phyloP scores from a whole-genome alignment of 768 basidiomycete species.

The Mycena amicta region DNA sequence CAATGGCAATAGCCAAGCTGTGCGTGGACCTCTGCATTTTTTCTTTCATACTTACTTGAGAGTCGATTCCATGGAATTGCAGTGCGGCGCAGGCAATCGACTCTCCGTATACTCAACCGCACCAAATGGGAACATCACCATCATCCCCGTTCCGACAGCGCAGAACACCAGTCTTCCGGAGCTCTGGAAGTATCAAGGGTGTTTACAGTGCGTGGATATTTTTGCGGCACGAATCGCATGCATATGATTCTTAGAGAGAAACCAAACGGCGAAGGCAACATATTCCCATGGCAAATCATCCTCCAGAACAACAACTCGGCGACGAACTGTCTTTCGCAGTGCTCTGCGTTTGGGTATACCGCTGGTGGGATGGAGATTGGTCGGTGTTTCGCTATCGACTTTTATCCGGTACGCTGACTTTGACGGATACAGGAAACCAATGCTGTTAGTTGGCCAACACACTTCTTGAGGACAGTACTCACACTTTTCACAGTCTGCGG shows the following conservation, averaged over 20 bases:
- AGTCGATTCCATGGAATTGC: slow-evolving; percentile 36
- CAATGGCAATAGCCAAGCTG: slow-evolving; percentile 11
- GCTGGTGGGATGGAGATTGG: slow-evolving; percentile 61
- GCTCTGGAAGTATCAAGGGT: slow-evolving; percentile 66
- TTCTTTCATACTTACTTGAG: slow-evolving; percentile 36
- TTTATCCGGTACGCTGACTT: not conserved
- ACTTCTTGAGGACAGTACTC: not conserved
- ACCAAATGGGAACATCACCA: slow-evolving; percentile 42
- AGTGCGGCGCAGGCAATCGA: slow-evolving; percentile 73
- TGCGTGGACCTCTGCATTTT: too few species aligned
- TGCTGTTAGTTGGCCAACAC: slow-evolving; percentile 57
- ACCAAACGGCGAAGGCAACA: not conserved
- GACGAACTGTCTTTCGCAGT: slow-evolving; percentile 65
- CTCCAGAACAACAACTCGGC: slow-evolving; percentile 21
- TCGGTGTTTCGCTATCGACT: not conserved
- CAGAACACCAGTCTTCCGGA: slow-evolving; percentile 63
- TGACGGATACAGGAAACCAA: slow-evolving; percentile 51
- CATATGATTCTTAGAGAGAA: not conserved
- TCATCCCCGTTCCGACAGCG: slow-evolving; percentile 58
- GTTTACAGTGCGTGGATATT: slow-evolving; percentile 52
- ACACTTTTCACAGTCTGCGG: slow-evolving; percentile 60
- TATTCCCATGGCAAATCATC: not conserved
- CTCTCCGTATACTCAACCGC: slow-evolving; percentile 67
- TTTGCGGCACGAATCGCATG: not conserved
- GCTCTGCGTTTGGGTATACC: slow-evolving; percentile 70